A percentile compares a stretch with the other conserved stretches of the same genome.
Evolutionary conservation across 75 land plant species (phyloP).

Genomic region (Picea glauca): DNA sequence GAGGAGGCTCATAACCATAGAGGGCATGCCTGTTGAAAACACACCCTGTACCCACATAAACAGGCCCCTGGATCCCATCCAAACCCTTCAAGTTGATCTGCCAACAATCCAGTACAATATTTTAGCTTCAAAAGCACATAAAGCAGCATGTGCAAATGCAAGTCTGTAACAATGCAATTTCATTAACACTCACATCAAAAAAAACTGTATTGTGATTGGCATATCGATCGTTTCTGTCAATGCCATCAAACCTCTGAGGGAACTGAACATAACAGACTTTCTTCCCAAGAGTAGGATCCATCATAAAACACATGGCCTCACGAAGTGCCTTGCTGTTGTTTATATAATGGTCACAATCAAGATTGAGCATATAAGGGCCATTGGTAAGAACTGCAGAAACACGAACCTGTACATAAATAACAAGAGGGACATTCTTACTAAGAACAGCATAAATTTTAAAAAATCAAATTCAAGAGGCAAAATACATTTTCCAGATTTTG

Average conservation of each 20-base stretch:
- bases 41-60: conserved; percentile 37
- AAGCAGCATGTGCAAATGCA: neutral
- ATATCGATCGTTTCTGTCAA: conserved; percentile 49
- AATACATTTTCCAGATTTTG: too few species aligned
- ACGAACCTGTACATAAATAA: conserved; percentile 25
- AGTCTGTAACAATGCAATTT: neutral
- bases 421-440: conserved; percentile 4
- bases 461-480: too few species aligned
- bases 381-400: conserved; percentile 51
- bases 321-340: conserved; percentile 54
- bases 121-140: neutral
- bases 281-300: conserved; percentile 45
- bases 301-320: conserved; percentile 43
- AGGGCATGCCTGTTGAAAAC: conserved; percentile 24
- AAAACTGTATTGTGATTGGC: conserved; percentile 60
- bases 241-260: conserved; percentile 54
- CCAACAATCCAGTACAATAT: neutral
- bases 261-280: conserved; percentile 53
- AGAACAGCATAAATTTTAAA: neutral
- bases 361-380: conserved; percentile 47
- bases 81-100: conserved; percentile 38
- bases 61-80: conserved; percentile 29
- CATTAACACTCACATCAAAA: conserved; percentile 35
- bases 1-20: conserved; percentile 29
- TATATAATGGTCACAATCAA: conserved; percentile 56